phyloP scores from a whole-genome alignment of 2,329 filamentous ascomycete genomes.

The Periglandula ipomoeae region DNA sequence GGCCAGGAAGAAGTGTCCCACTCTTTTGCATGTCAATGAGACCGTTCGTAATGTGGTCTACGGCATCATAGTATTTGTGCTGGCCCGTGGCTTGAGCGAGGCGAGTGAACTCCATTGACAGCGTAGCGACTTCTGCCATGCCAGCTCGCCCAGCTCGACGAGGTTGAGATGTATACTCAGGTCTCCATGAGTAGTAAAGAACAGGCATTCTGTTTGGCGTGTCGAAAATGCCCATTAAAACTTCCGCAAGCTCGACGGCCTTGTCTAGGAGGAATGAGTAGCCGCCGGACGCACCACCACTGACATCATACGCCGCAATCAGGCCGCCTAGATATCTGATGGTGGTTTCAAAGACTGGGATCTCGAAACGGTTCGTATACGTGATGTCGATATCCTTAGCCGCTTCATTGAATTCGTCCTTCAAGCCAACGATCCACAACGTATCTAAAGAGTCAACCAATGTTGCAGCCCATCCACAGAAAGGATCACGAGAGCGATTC shows the following conservation, averaged over 20 bases:
- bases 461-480: slow-evolving; percentile 86
- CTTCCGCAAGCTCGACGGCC: slow-evolving; percentile 68
- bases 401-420: slow-evolving; percentile 68
- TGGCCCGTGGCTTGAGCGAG: slow-evolving; percentile 77
- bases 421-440: slow-evolving; percentile 76
- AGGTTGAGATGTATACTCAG: slow-evolving; percentile 51
- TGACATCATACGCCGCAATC: slow-evolving; percentile 78
- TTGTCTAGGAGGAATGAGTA: slow-evolving; percentile 67
- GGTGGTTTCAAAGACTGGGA: slow-evolving; percentile 87
- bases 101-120: slow-evolving; percentile 83
- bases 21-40: slow-evolving; percentile 65
- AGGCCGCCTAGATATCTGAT: slow-evolving; percentile 88
- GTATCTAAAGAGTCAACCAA: slow-evolving; percentile 77
- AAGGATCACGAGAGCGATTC: slow-evolving; percentile 63
- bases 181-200: slow-evolving; percentile 71
- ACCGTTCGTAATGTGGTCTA: slow-evolving; percentile 75
- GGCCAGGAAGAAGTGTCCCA: slow-evolving; percentile 60
- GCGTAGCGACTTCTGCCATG: slow-evolving; percentile 65
- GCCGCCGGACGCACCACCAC: slow-evolving; percentile 43
- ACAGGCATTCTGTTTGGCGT: slow-evolving; percentile 91
- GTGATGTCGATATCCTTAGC: slow-evolving; percentile 77
- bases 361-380: slow-evolving; percentile 52
- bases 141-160: slow-evolving; percentile 52
- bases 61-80: slow-evolving; percentile 79
- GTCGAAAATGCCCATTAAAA: slow-evolving; percentile 77